phyloP scores from a whole-genome alignment of 148 eudicot genomes.

The Fagopyrum homotropicum region DNA sequence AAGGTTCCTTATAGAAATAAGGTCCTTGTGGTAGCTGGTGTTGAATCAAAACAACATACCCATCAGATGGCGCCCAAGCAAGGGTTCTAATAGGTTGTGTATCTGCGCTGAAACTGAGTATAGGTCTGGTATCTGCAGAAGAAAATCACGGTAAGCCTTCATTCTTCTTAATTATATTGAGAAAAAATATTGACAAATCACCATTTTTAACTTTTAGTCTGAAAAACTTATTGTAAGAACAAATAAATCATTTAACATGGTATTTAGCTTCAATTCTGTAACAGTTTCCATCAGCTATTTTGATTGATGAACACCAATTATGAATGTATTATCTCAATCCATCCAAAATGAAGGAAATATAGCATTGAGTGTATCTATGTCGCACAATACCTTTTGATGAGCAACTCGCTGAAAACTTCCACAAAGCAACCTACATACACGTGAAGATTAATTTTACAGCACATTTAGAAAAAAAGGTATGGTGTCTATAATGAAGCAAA shows the following conservation, averaged over 20 bases:
- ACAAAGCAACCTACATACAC: slow-evolving; percentile 72
- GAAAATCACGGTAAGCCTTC: slow-evolving; percentile 14
- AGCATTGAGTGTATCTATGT: background rate
- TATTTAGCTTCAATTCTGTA: background rate
- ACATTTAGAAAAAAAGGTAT: background rate
- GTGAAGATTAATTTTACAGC: background rate
- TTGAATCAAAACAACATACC: slow-evolving; percentile 35
- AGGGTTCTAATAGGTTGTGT: slow-evolving; percentile 83
- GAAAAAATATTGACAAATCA: background rate
- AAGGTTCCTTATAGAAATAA: background rate
- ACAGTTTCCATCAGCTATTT: background rate
- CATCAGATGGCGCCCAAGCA: slow-evolving; percentile 80
- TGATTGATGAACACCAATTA: background rate
- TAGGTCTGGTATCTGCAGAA: slow-evolving; percentile 64
- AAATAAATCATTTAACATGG: background rate
- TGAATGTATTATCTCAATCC: background rate
- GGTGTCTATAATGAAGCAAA: background rate
- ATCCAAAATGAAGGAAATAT: background rate
- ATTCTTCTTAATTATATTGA: background rate
- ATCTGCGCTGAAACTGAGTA: slow-evolving; percentile 85
- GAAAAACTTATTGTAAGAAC: background rate
- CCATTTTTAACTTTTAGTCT: background rate
- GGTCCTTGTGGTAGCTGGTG: background rate
- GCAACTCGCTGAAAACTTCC: slow-evolving; percentile 65
- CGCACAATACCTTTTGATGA: slow-evolving; percentile 45